Base-by-base conservation (phyloP, 2,329 filamentous ascomycete genomes). In the Nakataea oryzae region DNA sequence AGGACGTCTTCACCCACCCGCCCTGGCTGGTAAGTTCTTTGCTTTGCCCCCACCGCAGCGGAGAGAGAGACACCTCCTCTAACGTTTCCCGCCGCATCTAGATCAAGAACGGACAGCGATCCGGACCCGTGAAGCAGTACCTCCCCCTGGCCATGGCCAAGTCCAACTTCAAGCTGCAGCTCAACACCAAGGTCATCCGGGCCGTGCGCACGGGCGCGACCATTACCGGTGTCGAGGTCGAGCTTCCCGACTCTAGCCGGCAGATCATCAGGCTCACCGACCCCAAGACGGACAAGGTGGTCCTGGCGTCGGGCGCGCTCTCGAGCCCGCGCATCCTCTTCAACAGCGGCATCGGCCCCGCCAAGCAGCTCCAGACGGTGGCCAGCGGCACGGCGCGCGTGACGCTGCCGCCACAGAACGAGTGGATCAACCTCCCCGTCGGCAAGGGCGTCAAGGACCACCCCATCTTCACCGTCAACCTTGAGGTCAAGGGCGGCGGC, bases 341-440 rank as follows among this genome's bases (percentile, higher is more conserved):
- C 65, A 66, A 61, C 64, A 65, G 64, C 56, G 62, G 61, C 29
- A 63, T 65, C 54, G 62, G 64, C 28, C 61, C 64, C 34, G 65
- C 64, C 54, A 61, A 58, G 28, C 65, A 67, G 63, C 62, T 68
- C 55, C 62, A 65, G 57, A 62, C 62, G 17, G 65, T 69, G 24
- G 57, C 62, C 63, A 60, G 59, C 58, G 65, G 65, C 41, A 60
- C 57, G 24, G 60, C 57, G 21, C 55, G 47, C 54, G 65, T 63
- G 54, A 67, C 63, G 61, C 65, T 70, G 1, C 68, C 69, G 12
- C 62, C 66, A 12, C 61, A 65, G 62, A 62, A 64, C 14, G 64
- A 69, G 32, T 69, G 69, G 69, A 67, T 70, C 60, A 65, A 69
- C 30, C 65, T 70, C 2, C 69, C 69, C 54, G 67, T 67, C 34